Evolutionary conservation across 75 land plant species (phyloP).

Genomic region (Cunninghamia lanceolata): DNA sequence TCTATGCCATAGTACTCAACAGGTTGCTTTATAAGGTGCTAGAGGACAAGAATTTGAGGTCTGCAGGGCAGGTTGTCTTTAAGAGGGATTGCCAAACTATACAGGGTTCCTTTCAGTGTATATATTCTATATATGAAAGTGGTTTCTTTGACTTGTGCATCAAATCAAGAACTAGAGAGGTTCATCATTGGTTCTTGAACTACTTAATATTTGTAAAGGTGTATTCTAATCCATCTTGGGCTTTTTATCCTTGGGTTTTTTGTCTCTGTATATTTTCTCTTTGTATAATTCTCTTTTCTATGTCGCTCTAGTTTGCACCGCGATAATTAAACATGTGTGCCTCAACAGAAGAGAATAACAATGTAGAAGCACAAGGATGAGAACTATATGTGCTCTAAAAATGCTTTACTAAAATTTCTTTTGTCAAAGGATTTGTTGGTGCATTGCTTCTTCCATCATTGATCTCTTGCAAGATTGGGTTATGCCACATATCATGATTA

Average conservation of each 20-base stretch:
- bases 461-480: too few species aligned
- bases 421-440: too few species aligned
- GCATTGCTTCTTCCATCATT: too few species aligned
- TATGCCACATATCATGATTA: too few species aligned
- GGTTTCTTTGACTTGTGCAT: not conserved
- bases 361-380: not conserved
- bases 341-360: not conserved
- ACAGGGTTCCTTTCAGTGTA: not conserved
- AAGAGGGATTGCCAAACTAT: too few species aligned
- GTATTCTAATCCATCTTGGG: not conserved
- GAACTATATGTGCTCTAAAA: too few species aligned
- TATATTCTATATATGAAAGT: not conserved
- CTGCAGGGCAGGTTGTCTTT: too few species aligned
- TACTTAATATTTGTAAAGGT: not conserved
- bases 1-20: too few species aligned
- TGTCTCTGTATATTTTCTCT: not conserved
- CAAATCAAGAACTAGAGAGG: not conserved
- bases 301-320: not conserved
- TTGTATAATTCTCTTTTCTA: not conserved
- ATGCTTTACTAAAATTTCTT: too few species aligned
- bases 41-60: too few species aligned
- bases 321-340: not conserved
- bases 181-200: not conserved
- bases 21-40: too few species aligned
- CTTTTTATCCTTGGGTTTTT: not conserved